These are phyloP conservation scores for Penicillium nordicum DNA, from an alignment of 2,329 filamentous ascomycete species.

Conservation along the genomic window DNA sequence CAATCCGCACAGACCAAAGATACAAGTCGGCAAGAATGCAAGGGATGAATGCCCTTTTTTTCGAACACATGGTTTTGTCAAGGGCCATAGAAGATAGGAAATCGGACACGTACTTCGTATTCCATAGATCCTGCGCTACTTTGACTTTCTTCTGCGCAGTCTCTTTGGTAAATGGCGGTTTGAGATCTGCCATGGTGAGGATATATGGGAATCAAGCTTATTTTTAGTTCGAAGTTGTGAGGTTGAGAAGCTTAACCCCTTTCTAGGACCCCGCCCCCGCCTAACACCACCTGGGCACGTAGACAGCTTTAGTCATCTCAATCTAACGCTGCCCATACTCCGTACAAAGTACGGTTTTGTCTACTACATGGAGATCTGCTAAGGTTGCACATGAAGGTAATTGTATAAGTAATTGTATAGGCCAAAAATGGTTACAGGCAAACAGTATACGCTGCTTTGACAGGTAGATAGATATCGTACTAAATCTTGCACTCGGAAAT, in stretches of 20 bases:
- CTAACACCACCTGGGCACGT: too few species aligned
- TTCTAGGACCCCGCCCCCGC: too few species aligned
- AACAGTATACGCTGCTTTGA: background rate
- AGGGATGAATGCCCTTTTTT: slow-evolving; percentile 16
- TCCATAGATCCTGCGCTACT: slow-evolving; percentile 79
- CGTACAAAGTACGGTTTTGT: too few species aligned
- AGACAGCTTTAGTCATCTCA: background rate
- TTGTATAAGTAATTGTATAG: background rate
- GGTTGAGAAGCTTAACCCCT: background rate
- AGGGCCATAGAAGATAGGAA: background rate
- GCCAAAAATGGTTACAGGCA: background rate
- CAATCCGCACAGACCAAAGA: slow-evolving; percentile 17
- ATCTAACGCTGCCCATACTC: background rate
- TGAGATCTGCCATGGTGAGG: slow-evolving; percentile 38
- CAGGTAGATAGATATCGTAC: background rate
- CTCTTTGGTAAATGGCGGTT: slow-evolving; percentile 71
- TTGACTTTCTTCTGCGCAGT: slow-evolving; percentile 75
- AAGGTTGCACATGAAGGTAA: background rate
- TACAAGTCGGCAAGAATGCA: slow-evolving; percentile 15
- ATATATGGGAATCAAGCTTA: background rate
- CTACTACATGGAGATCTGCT: background rate
- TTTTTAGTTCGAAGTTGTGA: background rate
- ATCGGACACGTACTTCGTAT: slow-evolving; percentile 57
- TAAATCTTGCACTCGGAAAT: background rate
- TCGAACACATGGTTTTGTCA: slow-evolving; percentile 15